Evolutionary conservation across 1,139 yeast species (phyloP).

Genomic region (Protomyces pachydermus): DNA sequence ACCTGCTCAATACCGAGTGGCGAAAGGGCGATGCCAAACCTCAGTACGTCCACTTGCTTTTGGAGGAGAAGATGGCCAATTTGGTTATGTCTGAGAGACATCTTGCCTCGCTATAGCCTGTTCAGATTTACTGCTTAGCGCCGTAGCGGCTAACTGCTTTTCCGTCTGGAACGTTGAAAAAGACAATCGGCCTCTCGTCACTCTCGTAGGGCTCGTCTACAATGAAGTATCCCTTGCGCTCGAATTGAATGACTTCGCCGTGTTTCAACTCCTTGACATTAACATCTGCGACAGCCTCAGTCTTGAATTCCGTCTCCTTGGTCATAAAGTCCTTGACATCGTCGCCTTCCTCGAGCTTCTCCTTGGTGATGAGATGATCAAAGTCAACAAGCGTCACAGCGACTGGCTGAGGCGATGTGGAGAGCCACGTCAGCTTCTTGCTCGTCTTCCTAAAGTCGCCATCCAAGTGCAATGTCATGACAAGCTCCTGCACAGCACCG

Average conservation of each 20-base stretch:
- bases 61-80: not conserved
- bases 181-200: slow-evolving; percentile 56
- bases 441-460: slow-evolving; percentile 98
- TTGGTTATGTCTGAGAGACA: not conserved
- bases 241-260: slow-evolving; percentile 89
- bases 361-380: slow-evolving; percentile 93
- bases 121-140: slow-evolving; percentile 46
- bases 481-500: slow-evolving; percentile 57
- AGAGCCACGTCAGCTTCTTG: slow-evolving; percentile 93
- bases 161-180: slow-evolving; percentile 96
- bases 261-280: slow-evolving; percentile 70
- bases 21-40: not conserved
- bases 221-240: slow-evolving; percentile 94
- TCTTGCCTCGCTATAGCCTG: not conserved
- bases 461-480: slow-evolving; percentile 80
- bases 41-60: not conserved
- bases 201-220: slow-evolving; percentile 57
- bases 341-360: slow-evolving; percentile 91
- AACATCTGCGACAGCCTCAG: slow-evolving; percentile 72
- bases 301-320: slow-evolving; percentile 78
- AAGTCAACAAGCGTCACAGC: slow-evolving; percentile 81
- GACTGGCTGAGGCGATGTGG: slow-evolving; percentile 60
- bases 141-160: slow-evolving; percentile 82
- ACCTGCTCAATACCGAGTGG: not conserved
- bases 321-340: slow-evolving; percentile 90